Base-by-base conservation (phyloP, 768 basidiomycete species). In the Mycena galopus region DNA sequence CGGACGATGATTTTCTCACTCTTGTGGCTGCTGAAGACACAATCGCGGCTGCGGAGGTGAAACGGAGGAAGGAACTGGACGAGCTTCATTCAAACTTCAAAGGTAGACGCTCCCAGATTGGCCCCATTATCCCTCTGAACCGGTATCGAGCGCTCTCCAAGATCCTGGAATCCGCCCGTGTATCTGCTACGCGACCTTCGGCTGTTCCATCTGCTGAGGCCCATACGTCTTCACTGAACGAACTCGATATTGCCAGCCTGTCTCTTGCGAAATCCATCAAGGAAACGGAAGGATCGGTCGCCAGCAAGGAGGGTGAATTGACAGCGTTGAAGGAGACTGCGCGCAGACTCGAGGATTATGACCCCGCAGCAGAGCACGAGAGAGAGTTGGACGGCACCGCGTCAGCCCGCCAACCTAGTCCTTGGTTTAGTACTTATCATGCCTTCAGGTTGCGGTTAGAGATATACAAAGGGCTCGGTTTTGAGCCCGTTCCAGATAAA, bases 1-100 rank as follows among this genome's bases (percentile, higher is more conserved):
- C 93, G 14, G 91, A 92, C 51, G 93, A 94, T 64, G 94, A 95
- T 80, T 94, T 90, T 78, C 82, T 92, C 68, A 91, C 92, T 16
- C 93, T 95, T 59, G 89, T 91, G 19, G 89, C 88, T 9, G 91
- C 93, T 10, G 93, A 95, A 75, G 90, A 94, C 69, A 90, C 87
- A 73, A 90, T 94, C 78, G 87, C 87, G 17, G 75, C 85, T 9
- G 89, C 89, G 12, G 89, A 92, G 70, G 83, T 86, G 9, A 85
- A 81, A 65, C 83, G 90, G 60, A 92, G 88, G 81, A 91, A 90
- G 75, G 92, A 93, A 55, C 79, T 92, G 0, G 93, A 94, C 57
- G 89, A 92, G 56, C 87, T 89, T 3, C 91, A 92, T 71, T 80
- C 86, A 0, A 90, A 88, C 72, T 80, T 95, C 33, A 93, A 91